Conservation (phyloP, 352 stramenopile species). For the Pythium rhizo-oryzae region DNA sequence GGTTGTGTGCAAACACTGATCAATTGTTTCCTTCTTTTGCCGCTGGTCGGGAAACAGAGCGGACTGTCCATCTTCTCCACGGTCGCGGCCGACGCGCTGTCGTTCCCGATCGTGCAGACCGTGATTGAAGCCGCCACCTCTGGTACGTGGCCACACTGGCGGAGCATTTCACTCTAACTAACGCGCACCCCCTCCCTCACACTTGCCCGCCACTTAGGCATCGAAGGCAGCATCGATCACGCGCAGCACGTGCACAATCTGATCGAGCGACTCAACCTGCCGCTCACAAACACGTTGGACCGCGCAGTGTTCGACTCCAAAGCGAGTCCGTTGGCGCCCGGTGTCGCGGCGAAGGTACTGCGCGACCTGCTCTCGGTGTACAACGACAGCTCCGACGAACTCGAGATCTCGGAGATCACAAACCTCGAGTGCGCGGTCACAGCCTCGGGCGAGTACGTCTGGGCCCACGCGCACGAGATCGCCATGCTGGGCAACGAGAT, state of each 20-base stretch:
- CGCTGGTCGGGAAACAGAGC: background rate
- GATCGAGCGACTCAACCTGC: conserved; percentile 8
- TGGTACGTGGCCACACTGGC: background rate
- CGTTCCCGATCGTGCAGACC: background rate
- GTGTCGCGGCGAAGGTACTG: background rate
- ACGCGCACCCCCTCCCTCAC: no score
- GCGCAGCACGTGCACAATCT: conserved; percentile 6
- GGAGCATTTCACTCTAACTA: background rate
- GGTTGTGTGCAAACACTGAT: background rate
- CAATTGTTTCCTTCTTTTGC: background rate
- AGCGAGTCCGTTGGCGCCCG: background rate
- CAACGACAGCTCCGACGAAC: conserved; percentile 16
- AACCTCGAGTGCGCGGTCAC: conserved; percentile 15
- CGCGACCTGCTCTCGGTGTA: conserved; percentile 10
- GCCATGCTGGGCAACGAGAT: conserved; percentile 13
- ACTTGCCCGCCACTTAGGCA: background rate
- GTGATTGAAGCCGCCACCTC: background rate
- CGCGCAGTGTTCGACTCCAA: background rate
- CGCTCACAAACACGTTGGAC: background rate
- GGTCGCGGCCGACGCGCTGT: background rate
- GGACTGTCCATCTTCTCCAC: background rate
- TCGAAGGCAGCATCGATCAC: background rate
- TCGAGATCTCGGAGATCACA: conserved; percentile 12
- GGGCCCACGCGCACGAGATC: conserved; percentile 17
- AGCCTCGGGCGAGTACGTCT: conserved; percentile 17